Conservation (phyloP, 202 grass and related monocot species). For the Saccharum hybrid region DNA sequence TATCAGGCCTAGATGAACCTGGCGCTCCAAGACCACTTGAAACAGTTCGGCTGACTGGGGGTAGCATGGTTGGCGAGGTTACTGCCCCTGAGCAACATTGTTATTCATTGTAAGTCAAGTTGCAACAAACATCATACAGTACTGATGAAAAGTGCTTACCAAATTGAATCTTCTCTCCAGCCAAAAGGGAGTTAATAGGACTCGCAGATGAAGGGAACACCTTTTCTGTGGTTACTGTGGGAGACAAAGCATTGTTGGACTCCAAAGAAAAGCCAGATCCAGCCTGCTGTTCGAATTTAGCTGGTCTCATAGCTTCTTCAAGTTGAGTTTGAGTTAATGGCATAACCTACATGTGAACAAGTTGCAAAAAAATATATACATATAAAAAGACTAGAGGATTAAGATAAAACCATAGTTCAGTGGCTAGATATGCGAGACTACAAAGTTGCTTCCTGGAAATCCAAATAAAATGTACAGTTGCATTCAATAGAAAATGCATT, state of each 20-base stretch:
- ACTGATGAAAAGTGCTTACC: slow-evolving; percentile 60
- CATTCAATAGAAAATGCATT: slow-evolving; percentile 9
- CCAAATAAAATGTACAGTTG: slow-evolving; percentile 25
- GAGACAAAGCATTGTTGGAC: slow-evolving; percentile 52
- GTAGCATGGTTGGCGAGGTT: slow-evolving; percentile 76
- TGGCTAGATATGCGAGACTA: background rate
- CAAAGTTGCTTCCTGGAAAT: slow-evolving; percentile 24
- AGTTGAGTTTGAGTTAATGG: slow-evolving; percentile 96
- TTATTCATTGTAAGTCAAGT: slow-evolving; percentile 43
- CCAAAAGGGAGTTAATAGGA: slow-evolving; percentile 83
- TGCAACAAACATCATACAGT: slow-evolving; percentile 11
- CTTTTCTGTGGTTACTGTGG: slow-evolving; percentile 56
- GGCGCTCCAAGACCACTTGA: slow-evolving; percentile 78
- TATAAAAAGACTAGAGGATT: background rate
- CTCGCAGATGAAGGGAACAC: slow-evolving; percentile 58
- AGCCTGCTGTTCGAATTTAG: slow-evolving; percentile 70
- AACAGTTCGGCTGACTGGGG: slow-evolving; percentile 64
- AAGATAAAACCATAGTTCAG: slow-evolving; percentile 34
- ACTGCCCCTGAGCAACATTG: slow-evolving; percentile 70
- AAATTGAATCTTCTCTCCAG: slow-evolving; percentile 95
- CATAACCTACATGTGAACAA: slow-evolving; percentile 70
- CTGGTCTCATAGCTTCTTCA: slow-evolving; percentile 93
- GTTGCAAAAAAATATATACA: slow-evolving; percentile 24
- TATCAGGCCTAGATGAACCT: slow-evolving; percentile 71
- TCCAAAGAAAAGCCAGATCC: slow-evolving; percentile 63